phyloP scores from a whole-genome alignment of 2,329 filamentous ascomycete genomes.

The Trichoderma hamatum region DNA sequence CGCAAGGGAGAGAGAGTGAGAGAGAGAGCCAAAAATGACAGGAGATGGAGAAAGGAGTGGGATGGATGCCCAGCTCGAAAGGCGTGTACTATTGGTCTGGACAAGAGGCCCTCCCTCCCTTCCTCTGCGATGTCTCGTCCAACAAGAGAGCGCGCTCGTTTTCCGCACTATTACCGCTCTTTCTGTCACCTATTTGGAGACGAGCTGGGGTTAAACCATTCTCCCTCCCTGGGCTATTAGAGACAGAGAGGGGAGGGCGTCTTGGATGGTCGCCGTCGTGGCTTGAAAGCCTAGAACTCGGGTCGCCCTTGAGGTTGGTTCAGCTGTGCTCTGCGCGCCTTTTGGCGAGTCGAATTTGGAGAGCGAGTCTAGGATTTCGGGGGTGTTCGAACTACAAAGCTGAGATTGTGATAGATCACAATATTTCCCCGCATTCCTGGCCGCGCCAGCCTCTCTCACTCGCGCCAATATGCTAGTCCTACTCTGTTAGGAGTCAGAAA shows the following conservation, averaged over 20 bases:
- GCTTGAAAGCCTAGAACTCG: conserved; percentile 15
- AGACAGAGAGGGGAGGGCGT: neutral
- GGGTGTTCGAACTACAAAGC: conserved; percentile 11
- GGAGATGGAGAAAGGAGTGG: neutral
- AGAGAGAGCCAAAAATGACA: neutral
- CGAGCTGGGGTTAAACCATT: conserved; percentile 1
- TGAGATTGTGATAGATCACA: conserved; percentile 26
- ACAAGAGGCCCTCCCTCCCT: neutral
- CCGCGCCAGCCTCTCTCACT: conserved; percentile 14
- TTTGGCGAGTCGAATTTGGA: neutral
- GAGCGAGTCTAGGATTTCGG: conserved; percentile 10
- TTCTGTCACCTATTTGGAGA: neutral
- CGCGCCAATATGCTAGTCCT: neutral
- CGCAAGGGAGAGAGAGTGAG: conserved; percentile 13
- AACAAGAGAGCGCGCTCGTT: neutral
- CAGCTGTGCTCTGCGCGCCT: neutral
- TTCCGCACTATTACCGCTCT: neutral
- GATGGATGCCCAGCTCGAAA: neutral
- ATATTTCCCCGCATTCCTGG: conserved; percentile 28
- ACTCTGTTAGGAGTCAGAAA: conserved; percentile 2
- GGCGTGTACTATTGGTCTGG: neutral
- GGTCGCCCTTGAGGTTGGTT: neutral
- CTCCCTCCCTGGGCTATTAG: neutral
- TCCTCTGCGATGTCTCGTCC: neutral
- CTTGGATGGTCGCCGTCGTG: conserved; percentile 1